Evolutionary conservation across 371 early-diverging fungal genomes (phyloP).

Genomic region (Quaeritorhiza haematococci): DNA sequence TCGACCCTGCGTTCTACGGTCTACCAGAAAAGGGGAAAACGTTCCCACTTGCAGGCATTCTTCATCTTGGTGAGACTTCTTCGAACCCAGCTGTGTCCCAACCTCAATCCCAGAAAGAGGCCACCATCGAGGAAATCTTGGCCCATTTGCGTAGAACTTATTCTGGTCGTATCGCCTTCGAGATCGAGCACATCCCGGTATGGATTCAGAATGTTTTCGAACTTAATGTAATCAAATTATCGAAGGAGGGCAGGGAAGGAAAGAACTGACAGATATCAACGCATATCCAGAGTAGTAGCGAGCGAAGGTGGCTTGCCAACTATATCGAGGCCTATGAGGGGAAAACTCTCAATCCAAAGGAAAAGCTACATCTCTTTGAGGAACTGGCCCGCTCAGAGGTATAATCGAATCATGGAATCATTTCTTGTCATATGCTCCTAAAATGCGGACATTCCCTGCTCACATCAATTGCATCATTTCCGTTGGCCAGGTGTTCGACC

Average conservation of each 20-base stretch:
- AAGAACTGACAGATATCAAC: too few species aligned
- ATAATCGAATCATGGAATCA: neutral
- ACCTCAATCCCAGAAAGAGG: conserved; percentile 45
- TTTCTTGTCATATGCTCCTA: neutral
- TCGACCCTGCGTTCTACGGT: conserved; percentile 80
- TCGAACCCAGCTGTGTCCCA: conserved; percentile 43
- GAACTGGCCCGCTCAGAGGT: conserved; percentile 75
- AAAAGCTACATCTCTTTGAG: conserved; percentile 70
- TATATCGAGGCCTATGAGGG: conserved; percentile 72
- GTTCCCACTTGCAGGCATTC: conserved; percentile 70
- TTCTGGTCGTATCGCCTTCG: conserved; percentile 85
- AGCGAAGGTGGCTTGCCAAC: conserved; percentile 85
- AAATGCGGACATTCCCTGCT: neutral
- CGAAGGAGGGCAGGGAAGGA: too few species aligned
- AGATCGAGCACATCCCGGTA: conserved; percentile 88
- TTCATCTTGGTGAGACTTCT: conserved; percentile 55
- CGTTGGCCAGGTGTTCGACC: conserved; percentile 72
- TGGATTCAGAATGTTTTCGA: conserved; percentile 5
- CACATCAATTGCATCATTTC: neutral
- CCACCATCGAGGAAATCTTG: conserved; percentile 64
- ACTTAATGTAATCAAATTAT: too few species aligned
- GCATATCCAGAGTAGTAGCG: conserved; percentile 72
- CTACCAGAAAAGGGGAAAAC: conserved; percentile 44
- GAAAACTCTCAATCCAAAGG: conserved; percentile 42
- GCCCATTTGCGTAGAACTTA: conserved; percentile 70